Evolutionary conservation across 768 basidiomycete species (phyloP).

Genomic region (Tricholoma flavovirens): DNA sequence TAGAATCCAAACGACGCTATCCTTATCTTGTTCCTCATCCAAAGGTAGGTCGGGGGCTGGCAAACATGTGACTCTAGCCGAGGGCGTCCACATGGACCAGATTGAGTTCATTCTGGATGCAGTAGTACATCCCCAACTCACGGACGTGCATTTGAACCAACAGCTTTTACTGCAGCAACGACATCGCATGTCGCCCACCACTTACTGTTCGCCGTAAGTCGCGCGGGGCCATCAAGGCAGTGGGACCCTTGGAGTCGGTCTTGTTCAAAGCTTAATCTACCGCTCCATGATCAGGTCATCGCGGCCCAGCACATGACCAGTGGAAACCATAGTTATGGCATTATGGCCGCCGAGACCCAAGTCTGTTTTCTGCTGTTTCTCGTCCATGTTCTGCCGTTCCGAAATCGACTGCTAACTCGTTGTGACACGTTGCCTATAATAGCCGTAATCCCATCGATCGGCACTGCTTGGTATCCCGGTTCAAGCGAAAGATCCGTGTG

Average conservation of each 20-base stretch:
- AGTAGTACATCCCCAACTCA: too few relatives aligned
- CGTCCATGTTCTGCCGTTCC: not conserved
- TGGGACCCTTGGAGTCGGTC: not conserved
- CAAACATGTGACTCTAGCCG: too few relatives aligned
- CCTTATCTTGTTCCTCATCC: too few relatives aligned
- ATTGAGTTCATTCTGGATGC: too few relatives aligned
- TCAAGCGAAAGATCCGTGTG: not conserved
- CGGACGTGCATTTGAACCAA: too few relatives aligned
- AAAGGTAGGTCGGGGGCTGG: too few relatives aligned
- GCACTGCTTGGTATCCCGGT: too few relatives aligned
- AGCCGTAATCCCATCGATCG: not conserved
- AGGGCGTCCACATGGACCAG: too few relatives aligned
- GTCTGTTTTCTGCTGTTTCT: not conserved
- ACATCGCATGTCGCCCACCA: too few relatives aligned
- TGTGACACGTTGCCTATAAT: not conserved
- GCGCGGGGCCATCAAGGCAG: too few relatives aligned
- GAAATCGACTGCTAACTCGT: not conserved
- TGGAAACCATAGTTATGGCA: not conserved
- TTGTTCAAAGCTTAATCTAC: not conserved
- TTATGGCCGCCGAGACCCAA: constrained; percentile 1
- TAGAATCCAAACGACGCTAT: too few relatives aligned
- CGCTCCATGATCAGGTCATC: constrained; percentile 1
- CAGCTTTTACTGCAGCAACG: not conserved
- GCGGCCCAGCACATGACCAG: not conserved
- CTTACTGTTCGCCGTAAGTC: too few relatives aligned